Evolutionary conservation across 768 basidiomycete genomes (phyloP), one percentile per base, ranked within the genome.

Genomic region (Scleroderma bovista): DNA sequence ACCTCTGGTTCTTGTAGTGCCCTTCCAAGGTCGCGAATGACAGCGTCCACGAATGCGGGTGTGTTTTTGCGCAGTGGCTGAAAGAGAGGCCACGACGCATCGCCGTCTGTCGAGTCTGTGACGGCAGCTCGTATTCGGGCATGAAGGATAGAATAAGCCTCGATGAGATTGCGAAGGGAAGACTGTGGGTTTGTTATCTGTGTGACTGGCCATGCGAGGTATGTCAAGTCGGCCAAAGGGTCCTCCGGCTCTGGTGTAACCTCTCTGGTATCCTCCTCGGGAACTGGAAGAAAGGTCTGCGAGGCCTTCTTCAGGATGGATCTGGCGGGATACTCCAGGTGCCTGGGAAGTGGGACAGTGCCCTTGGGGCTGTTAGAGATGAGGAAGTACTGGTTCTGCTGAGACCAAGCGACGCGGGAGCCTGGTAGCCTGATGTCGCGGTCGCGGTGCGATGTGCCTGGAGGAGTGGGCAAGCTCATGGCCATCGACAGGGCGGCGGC

Each of bases 241-340:
- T 83, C 79, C 2, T 69, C 66, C 2, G 90, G 89, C 58, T 88
- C 88, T n/a, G 89, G 90, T 0, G 89, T 91, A 13, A 73, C 66
- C 50, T 88, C 81, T 49, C 88, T 78, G 46, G 69, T 64, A 22
- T 66, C 68, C 44, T 75, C 70, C n/a, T 78, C 71, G 3, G 73
- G 52, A 3, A 63, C 60, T 1, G 74, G 63, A 19, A 76, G 66
- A 19, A 64, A 51, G 9, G 58, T 53, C 22, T 71, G 59, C 38
- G 50, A 44, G 56, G 56, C 55, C 57, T 75, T 79, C 67, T 90
- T 91, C 32, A 91, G 75, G 50, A 90, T 90, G 7, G 88, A 86
- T 54, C 77, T 85, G 19, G 66, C 48, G 0, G 86, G 86, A 13
- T 57, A 70, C 15, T 69, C 63, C 44, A 69, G 72, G 2, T 71